These are phyloP conservation scores for Rhodomyrtus psidioides DNA, from an alignment of 441 rosid genomes.

Conservation along the genomic window DNA sequence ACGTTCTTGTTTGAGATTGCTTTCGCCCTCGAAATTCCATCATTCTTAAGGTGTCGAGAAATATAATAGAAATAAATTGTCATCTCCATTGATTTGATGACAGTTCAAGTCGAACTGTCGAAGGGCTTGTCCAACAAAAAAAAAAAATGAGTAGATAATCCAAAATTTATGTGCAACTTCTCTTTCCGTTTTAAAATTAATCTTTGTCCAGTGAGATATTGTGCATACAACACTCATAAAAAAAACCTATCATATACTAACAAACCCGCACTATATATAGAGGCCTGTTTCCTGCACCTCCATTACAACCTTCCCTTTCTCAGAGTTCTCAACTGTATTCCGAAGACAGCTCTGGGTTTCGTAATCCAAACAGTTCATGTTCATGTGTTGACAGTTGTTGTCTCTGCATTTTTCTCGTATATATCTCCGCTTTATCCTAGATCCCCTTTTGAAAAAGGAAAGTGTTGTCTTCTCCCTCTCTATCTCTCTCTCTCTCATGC, in stretches of 20 bases:
- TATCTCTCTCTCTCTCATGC: not conserved
- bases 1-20: too few species aligned
- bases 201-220: not conserved
- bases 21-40: too few species aligned
- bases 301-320: not conserved
- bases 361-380: not conserved
- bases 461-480: not conserved
- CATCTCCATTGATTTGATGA: too few species aligned
- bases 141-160: too few species aligned
- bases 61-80: too few species aligned
- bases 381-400: not conserved
- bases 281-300: not conserved
- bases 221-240: not conserved
- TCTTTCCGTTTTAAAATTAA: not conserved
- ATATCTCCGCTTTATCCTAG: not conserved
- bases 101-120: too few species aligned
- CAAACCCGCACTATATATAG: not conserved
- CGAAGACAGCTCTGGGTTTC: not conserved
- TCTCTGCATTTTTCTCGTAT: not conserved
- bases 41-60: too few species aligned
- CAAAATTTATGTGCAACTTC: not conserved
- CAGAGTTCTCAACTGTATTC: not conserved
- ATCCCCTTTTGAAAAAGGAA: not conserved
- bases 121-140: not conserved
- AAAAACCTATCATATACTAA: not conserved